Base-by-base conservation (phyloP, 345 rosid genomes). In the Moricandia moricandioides region DNA sequence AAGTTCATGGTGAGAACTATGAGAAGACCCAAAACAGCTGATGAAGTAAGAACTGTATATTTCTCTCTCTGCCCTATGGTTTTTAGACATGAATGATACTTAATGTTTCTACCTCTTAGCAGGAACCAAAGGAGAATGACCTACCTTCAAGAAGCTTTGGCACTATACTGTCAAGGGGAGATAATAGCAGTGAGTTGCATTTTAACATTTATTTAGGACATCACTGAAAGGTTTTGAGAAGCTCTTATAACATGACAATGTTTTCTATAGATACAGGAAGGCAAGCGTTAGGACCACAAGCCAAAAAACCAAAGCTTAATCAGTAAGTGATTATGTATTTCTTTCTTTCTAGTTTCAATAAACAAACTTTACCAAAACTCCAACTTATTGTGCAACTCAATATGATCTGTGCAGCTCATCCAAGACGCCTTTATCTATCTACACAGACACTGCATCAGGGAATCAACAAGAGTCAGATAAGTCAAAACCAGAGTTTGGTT, bases 101-200 rank as follows among this genome's bases (percentile, higher is more conserved):
- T 54, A 58, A 60, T 69, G 62, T 68, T 67, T 17, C 49, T 24
- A 29, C 59, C 17, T 72, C 14, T 67, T 39, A 87, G 88, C 91
- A 89, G 77, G 89, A 82, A 43, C 43, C 75, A 0, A 84, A 75
- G 75, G 96, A 86, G 78, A 79, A 77, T 78, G 70, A 82, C 31
- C 61, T 82, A n/a, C 88, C 90, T 27, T 75, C 68, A 16, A 80
- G 96, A 78, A 91, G 90, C 82, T 94, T 94, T 78, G 97, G 98
- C 70, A 91, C 97, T 67, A 37, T 88, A 74, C 62, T 94, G 78
- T 56, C 85, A 18, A 84, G 78, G 27, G 88, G 80, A 75, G 91
- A 83, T 45, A 91, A 85, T 31, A 56, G 96, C 86, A 86, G 92
- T 83, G 39, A 51, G 34, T 43, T 5, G 10, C 8, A 0, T 52